Base-by-base conservation (phyloP, 129 eudicot species). In the Helianthus tuberosus region DNA sequence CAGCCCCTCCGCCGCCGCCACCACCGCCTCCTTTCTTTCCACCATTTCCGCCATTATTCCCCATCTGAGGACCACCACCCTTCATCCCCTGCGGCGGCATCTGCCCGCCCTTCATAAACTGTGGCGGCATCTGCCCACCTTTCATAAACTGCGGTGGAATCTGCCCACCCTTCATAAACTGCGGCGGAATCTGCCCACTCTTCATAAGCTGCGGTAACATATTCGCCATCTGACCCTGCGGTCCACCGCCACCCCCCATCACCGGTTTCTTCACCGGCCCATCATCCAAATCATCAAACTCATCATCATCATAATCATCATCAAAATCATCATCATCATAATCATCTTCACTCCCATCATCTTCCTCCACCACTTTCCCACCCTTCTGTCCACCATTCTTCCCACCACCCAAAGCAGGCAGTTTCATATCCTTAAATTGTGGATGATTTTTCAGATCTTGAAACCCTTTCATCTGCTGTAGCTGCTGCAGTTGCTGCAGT, bases 401-500 rank as follows among this genome's bases (percentile, higher is more conserved):
- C 4, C 79, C 83, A 2, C 79, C 52, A 3, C 79, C 81, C 14
- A 85, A 65, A 16, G 80, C 60, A 0, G 87, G 84, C 74, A 84
- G 35, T 64, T 87, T 84, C 78, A 81, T 71, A 41, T 82, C 92
- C 77, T 87, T 84, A 78, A 87, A 84, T 44, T 87, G 89, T 5
- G 86, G 83, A 54, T 52, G 82, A 78, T 76, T 65, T 68, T 78
- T 86, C 83, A 72, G 72, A 79, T 86, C 88, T 60, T 87, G 88
- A 66, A 87, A 67, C 27, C 75, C 92, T 61, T 88, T 88, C 78
- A 88, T 66, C 48, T 88, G 87, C 46, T 87, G 92, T 16, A 84
- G 64, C 77, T 84, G 84, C 62, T 84, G 88, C 38, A 83, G 46
- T 6, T 76, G 79, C 25, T 75, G 81, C 72, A 84, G 82, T 60